A percentile compares a stretch with the other conserved stretches of the same genome.
These are phyloP conservation scores for Ceratobasidium sp. DNA, from an alignment of 1,284 basidiomycete species.

Conservation along the genomic window DNA sequence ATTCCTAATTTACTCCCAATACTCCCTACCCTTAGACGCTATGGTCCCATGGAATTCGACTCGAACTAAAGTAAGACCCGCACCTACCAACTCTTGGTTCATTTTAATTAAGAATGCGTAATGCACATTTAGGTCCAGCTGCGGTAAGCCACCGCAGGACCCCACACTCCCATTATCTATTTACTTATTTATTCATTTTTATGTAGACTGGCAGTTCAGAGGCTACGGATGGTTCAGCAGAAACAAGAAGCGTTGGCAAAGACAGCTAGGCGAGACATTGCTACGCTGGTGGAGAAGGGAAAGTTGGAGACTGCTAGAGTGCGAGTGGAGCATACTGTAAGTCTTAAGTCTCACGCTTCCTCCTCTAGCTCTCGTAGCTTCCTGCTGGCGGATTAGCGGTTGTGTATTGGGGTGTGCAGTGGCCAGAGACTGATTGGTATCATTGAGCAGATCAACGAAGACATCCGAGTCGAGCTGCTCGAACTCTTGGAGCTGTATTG, in stretches of 20 bases:
- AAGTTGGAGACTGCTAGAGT: slow-evolving; percentile 86
- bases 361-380: too few relatives aligned
- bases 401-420: too few relatives aligned
- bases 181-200: background rate
- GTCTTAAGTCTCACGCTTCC: too few relatives aligned
- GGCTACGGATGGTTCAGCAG: slow-evolving; percentile 88
- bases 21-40: background rate
- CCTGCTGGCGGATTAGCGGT: too few relatives aligned
- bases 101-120: slow-evolving; percentile 19
- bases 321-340: slow-evolving; percentile 73
- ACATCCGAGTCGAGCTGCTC: slow-evolving; percentile 84
- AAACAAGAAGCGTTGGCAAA: slow-evolving; percentile 96
- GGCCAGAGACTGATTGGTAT: background rate
- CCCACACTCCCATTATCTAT: background rate
- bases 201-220: slow-evolving; percentile 85
- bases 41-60: slow-evolving; percentile 49
- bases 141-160: slow-evolving; percentile 40
- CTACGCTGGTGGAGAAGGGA: slow-evolving; percentile 77
- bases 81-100: background rate
- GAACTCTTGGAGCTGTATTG: slow-evolving; percentile 95
- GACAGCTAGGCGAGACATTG: slow-evolving; percentile 79
- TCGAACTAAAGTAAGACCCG: slow-evolving; percentile 47
- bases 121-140: slow-evolving; percentile 46
- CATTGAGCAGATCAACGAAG: slow-evolving; percentile 76
- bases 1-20: too few relatives aligned